Evolutionary conservation across 2,329 filamentous ascomycete species (phyloP).

Genomic region (Ceratocystis diversiconidia): DNA sequence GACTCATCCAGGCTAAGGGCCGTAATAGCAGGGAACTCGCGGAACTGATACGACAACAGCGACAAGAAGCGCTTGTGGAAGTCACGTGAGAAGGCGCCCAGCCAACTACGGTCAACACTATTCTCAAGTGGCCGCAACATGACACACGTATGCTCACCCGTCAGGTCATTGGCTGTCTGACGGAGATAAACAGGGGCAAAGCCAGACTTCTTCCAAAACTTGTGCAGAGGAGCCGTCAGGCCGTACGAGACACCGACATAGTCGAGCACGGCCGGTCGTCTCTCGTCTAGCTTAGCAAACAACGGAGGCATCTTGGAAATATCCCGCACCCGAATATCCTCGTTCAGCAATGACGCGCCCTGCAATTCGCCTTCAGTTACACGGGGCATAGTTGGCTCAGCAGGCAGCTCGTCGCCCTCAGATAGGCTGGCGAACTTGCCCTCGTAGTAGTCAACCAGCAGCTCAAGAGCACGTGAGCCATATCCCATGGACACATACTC

Average conservation of each 20-base stretch:
- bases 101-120: conserved; percentile 62
- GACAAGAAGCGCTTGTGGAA: conserved; percentile 90
- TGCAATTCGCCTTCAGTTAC: conserved; percentile 73
- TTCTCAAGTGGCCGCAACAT: conserved; percentile 74
- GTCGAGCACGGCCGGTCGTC: conserved; percentile 65
- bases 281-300: conserved; percentile 76
- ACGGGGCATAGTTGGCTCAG: conserved; percentile 52
- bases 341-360: conserved; percentile 60
- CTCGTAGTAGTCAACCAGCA: conserved; percentile 86
- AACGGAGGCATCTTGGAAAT: conserved; percentile 85
- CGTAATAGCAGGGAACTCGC: conserved; percentile 59
- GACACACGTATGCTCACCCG: conserved; percentile 92
- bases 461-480: conserved; percentile 72
- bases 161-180: conserved; percentile 91
- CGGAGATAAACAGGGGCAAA: conserved; percentile 88
- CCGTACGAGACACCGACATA: conserved; percentile 95
- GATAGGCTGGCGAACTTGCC: conserved; percentile 77
- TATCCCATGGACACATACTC: conserved; percentile 91
- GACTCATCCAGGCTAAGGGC: conserved; percentile 83
- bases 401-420: conserved; percentile 45
- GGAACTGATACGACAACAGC: conserved; percentile 85
- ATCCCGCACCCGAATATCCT: conserved; percentile 81
- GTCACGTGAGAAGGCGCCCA: conserved; percentile 79
- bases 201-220: conserved; percentile 83
- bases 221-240: conserved; percentile 72